Base-by-base conservation (phyloP, 2,329 filamentous ascomycete species). In the Venturia pyrina region DNA sequence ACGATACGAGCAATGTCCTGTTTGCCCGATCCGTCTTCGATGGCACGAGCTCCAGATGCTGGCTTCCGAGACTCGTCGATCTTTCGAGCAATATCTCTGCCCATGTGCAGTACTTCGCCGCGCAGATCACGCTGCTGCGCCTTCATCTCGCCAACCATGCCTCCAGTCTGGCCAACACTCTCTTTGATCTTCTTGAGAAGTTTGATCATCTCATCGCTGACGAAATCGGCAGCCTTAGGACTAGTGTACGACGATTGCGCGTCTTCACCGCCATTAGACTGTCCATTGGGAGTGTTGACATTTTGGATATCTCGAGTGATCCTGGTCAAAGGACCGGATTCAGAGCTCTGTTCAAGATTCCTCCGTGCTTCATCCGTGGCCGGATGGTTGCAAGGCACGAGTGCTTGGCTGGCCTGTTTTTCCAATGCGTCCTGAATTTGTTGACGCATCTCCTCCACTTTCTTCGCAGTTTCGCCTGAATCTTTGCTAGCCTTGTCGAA, bases 61-160 rank as follows among this genome's bases (percentile, higher is more conserved):
- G 83, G 83, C 69, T 76, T 77, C 65, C 78, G 80, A 11, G 86
- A 83, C 68, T 91, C 86, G 68, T 95, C 90, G n/a, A 98, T 83
- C 70, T 92, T 89, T 66, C 91, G 88, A 50, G 89, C 92, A 61
- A 98, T 86, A 70, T 97, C 92, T 66, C 93, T 85, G 4, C 93
- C 93, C 93, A 97, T 97, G 3, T 92, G 93, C 5, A 97, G 82
- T 10, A 98, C 92, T 74, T 98, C 93, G 2, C 92, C 93, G 28
- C 93, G 88, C 44, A 98, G 82, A 72, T 97, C 93, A 32, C 92
- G 88, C 10, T 97, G 90, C 10, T 96, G 82, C 4, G 91, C 88
- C 77, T 98, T 98, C 69, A 96, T 91, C 74, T 96, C 91, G 65
- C 91, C 91, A 1, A 92, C 96, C 63, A 97, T 83, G 5, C 93